Base-by-base conservation (phyloP, 1,284 basidiomycete species). In the Fomes fomentarius region DNA sequence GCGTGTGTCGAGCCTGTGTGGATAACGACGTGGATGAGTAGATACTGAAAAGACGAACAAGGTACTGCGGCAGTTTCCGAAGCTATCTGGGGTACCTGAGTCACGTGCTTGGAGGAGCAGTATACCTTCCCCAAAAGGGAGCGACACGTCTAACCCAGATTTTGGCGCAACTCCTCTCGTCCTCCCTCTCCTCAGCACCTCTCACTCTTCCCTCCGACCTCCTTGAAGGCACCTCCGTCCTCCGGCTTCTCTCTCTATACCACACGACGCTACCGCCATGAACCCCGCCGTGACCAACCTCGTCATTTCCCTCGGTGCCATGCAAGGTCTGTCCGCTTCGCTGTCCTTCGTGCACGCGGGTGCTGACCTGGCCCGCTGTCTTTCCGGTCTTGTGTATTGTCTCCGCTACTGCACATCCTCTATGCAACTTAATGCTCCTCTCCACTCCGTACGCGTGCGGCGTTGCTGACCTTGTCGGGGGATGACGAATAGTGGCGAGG, bases 221-320 rank as follows among this genome's bases (percentile, higher is more conserved):
- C 34, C 47, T 37, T 28, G 19, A 21, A 47, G 45, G 45, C n/a
- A 22, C 49, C 33, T 34, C 44, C 52, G 26, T 52, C 41, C n/a
- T 21, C 28, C 41, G 44, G 24, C 47, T 19, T 40, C 25, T 47
- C 15, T 33, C 30, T 22, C 47, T 15, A 21, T 17, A 38, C 5
- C 24, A 24, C 17, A n/a, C 45, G 22, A 24, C 31, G 40, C 51
- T 30, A 30, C 10, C 22, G 41, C 15, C 50, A 76, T 77, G 72
- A 76, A 72, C 66, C 65, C 75, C 9, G 71, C 75, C 40, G 68
- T 81, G 48, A 72, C 76, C 61, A 94, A 92, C 74, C 80, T 97
- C 61, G 80, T 90, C 65, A 82, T 96, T 67, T 94, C 93, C 50
- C 87, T 97, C 64, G 92, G 85, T 52, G 91, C 87, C 59, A 96